These are phyloP conservation scores for Rhodosorus marinus DNA, from an alignment of 23 red algal species.

Conservation along the genomic window DNA sequence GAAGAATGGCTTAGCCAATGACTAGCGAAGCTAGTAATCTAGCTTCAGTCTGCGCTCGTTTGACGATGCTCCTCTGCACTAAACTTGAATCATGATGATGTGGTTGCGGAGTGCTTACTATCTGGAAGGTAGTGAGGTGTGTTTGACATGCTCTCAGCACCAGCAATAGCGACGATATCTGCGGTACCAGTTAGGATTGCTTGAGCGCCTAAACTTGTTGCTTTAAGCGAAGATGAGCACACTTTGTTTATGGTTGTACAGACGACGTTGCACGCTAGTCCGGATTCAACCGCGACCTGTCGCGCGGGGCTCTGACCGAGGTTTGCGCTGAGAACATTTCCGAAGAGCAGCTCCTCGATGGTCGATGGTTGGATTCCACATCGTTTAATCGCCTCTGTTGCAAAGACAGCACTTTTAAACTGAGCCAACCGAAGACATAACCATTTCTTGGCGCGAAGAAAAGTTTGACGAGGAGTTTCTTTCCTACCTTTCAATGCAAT, in stretches of 20 bases:
- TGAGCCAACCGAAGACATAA: background rate
- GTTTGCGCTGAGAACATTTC: conserved; percentile 58
- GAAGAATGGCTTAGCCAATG: too few species aligned
- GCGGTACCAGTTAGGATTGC: conserved; percentile 48
- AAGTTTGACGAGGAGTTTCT: background rate
- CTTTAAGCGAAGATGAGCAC: conserved; percentile 64
- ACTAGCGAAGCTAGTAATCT: too few species aligned
- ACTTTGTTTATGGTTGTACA: conserved; percentile 98
- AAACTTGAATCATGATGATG: too few species aligned
- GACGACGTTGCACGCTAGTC: conserved; percentile 29
- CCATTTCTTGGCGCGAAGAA: conserved; percentile 1
- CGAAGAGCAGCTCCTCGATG: conserved; percentile 59
- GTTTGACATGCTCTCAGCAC: conserved; percentile 75
- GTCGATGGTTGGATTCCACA: background rate
- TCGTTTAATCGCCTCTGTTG: conserved; percentile 18
- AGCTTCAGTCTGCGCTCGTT: too few species aligned
- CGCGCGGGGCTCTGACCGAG: conserved; percentile 82
- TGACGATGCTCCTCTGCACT: too few species aligned
- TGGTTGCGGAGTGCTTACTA: background rate
- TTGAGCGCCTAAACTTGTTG: conserved; percentile 37
- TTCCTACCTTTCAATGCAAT: conserved; percentile 58
- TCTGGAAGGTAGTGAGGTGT: conserved; percentile 56
- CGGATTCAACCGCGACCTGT: conserved; percentile 40
- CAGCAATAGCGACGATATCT: conserved; percentile 61
- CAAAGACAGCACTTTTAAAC: background rate